Conservation (phyloP, 306 rosid genomes). For the Ormosia emarginata region DNA sequence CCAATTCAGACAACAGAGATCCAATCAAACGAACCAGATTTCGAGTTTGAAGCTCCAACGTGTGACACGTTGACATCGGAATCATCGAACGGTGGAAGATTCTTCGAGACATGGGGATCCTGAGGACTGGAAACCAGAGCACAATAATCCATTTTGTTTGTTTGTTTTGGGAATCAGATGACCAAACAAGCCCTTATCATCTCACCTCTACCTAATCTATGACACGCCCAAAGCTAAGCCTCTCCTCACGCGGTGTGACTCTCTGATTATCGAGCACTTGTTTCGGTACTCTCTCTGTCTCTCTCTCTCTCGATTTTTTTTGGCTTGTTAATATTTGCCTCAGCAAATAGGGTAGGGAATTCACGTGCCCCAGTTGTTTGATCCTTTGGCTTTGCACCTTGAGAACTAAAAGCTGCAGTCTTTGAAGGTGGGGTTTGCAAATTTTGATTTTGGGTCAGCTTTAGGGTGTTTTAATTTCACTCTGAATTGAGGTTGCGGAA, state of each 20-base stretch:
- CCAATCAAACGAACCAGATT: background rate
- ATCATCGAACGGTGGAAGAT: conserved; percentile 16
- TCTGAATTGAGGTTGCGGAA: background rate
- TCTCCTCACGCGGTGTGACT: background rate
- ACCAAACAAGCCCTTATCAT: conserved; percentile 78
- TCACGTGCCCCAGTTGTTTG: conserved; percentile 22
- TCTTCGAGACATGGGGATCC: background rate
- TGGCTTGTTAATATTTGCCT: background rate
- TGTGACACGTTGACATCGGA: background rate
- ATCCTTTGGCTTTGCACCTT: conserved; percentile 26
- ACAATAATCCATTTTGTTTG: conserved; percentile 33
- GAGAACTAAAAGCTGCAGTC: conserved; percentile 21
- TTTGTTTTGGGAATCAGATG: conserved; percentile 40
- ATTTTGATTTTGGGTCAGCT: conserved; percentile 18
- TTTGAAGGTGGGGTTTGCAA: conserved; percentile 25
- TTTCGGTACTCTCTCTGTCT: conserved; percentile 47
- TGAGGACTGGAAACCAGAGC: background rate
- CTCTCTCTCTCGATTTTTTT: background rate
- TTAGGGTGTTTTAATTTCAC: background rate
- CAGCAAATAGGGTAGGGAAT: background rate
- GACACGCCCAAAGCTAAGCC: background rate
- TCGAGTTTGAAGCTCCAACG: background rate
- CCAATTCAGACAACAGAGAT: background rate
- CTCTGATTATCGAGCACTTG: conserved; percentile 34
- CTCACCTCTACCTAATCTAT: conserved; percentile 32